phyloP scores from a whole-genome alignment of 2,329 filamentous ascomycete genomes.

The Incumbomyces lentus region DNA sequence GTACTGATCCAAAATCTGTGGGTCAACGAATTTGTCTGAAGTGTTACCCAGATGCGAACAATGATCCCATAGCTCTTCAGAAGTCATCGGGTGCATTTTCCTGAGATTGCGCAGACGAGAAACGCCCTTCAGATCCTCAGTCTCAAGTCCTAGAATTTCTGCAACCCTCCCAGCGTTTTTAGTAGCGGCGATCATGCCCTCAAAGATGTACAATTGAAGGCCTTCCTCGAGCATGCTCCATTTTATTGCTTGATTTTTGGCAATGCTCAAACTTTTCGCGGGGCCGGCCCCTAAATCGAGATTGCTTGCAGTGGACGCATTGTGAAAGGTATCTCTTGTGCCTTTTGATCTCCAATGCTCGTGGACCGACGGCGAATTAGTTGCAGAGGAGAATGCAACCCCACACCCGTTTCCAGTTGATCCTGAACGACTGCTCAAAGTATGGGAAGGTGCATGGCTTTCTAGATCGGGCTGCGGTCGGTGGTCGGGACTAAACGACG shows the following conservation, averaged over 20 bases:
- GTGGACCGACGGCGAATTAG: no score
- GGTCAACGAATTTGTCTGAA: slow-evolving; percentile 7
- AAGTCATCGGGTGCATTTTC: slow-evolving; percentile 1
- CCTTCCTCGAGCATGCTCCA: slow-evolving; percentile 5
- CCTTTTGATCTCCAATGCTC: background rate
- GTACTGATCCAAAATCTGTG: slow-evolving; percentile 9
- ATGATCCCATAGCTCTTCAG: slow-evolving; percentile 2
- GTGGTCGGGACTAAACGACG: no score
- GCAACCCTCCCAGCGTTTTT: background rate
- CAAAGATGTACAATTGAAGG: slow-evolving; percentile 5
- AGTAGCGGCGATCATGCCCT: background rate
- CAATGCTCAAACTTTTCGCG: background rate
- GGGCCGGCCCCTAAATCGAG: background rate
- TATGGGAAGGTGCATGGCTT: no score
- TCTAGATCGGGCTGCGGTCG: no score
- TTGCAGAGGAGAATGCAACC: no score
- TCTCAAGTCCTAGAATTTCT: background rate
- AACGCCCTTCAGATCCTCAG: background rate
- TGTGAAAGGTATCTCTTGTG: no score
- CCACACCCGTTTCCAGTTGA: no score
- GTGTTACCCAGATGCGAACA: background rate
- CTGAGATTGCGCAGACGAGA: background rate
- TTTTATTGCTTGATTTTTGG: background rate
- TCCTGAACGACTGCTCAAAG: no score
- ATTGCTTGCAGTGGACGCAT: background rate